A percentile compares a stretch with the other conserved stretches of the same genome.
Conservation (phyloP, 768 basidiomycete genomes). For the Lactifluus hygrophoroides region DNA sequence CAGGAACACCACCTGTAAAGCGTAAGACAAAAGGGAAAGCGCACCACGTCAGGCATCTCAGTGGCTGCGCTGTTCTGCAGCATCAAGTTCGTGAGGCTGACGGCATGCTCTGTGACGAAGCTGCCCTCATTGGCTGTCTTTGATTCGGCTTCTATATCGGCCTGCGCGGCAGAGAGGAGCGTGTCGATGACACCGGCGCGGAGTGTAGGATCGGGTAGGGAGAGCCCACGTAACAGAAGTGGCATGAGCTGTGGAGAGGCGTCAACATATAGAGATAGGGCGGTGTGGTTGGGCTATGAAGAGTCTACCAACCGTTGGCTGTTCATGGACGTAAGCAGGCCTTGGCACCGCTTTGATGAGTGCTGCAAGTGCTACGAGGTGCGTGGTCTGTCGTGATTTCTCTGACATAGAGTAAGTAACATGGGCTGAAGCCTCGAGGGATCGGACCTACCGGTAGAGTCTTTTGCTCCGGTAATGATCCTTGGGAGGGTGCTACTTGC, state of each 20-base stretch:
- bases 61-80: constrained; percentile 48
- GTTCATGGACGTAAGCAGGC: constrained; percentile 57
- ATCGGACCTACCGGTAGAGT: constrained; percentile 39
- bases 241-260: constrained; percentile 68
- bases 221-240: constrained; percentile 75
- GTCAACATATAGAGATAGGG: background rate
- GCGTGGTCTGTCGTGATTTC: constrained; percentile 47
- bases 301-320: constrained; percentile 43
- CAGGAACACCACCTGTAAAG: background rate
- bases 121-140: constrained; percentile 22
- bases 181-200: constrained; percentile 76
- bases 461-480: constrained; percentile 59
- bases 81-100: constrained; percentile 61
- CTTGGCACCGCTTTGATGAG: constrained; percentile 76
- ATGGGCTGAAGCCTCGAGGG: background rate
- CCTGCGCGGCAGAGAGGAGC: constrained; percentile 60
- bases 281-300: background rate
- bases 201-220: constrained; percentile 63
- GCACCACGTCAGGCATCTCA: constrained; percentile 51
- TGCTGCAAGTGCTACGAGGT: constrained; percentile 76
- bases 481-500: constrained; percentile 64
- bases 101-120: constrained; percentile 57
- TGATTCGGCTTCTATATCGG: constrained; percentile 38
- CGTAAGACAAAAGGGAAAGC: constrained; percentile 16
- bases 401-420: constrained; percentile 30